Conservation (phyloP, 495 filamentous ascomycete genomes). For the Beverwykella pulmonaria region DNA sequence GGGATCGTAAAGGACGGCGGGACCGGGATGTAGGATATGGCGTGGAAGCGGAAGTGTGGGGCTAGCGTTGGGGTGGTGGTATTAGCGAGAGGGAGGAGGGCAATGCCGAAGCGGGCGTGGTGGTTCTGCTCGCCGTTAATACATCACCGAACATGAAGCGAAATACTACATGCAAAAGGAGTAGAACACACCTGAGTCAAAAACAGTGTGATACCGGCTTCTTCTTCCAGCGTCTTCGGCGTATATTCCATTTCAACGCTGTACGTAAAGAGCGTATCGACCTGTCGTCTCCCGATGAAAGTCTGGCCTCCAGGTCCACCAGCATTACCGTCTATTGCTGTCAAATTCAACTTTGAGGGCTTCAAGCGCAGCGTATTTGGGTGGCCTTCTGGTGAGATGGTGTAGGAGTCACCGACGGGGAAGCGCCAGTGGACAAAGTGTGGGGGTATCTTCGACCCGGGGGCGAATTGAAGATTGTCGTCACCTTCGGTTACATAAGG, state of each 20-base stretch:
- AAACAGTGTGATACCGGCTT: constrained; percentile 50
- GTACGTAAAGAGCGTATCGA: constrained; percentile 55
- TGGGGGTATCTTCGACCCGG: constrained; percentile 45
- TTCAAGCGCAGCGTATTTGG: constrained; percentile 48
- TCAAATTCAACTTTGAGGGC: constrained; percentile 54
- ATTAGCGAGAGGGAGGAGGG: constrained; percentile 28
- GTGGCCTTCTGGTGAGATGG: constrained; percentile 46
- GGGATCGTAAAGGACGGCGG: constrained; percentile 45
- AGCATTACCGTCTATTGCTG: constrained; percentile 36
- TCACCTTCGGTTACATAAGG: constrained; percentile 44
- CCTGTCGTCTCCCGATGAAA: constrained; percentile 54
- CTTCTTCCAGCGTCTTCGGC: constrained; percentile 39
- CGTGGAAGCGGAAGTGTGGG: constrained; percentile 35
- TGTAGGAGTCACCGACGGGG: constrained; percentile 47
- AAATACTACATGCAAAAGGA: not conserved
- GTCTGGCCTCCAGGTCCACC: constrained; percentile 45
- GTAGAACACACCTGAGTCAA: constrained; percentile 40
- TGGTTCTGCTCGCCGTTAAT: constrained; percentile 49
- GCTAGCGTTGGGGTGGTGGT: constrained; percentile 12
- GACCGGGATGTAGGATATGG: constrained; percentile 25
- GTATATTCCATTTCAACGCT: constrained; percentile 50
- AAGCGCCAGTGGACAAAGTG: constrained; percentile 57
- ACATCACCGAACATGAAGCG: not conserved
- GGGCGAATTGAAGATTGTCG: constrained; percentile 49
- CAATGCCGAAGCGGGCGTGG: constrained; percentile 56